phyloP scores from a whole-genome alignment of 2,329 filamentous ascomycete genomes.

The Colletotrichum australisinense region DNA sequence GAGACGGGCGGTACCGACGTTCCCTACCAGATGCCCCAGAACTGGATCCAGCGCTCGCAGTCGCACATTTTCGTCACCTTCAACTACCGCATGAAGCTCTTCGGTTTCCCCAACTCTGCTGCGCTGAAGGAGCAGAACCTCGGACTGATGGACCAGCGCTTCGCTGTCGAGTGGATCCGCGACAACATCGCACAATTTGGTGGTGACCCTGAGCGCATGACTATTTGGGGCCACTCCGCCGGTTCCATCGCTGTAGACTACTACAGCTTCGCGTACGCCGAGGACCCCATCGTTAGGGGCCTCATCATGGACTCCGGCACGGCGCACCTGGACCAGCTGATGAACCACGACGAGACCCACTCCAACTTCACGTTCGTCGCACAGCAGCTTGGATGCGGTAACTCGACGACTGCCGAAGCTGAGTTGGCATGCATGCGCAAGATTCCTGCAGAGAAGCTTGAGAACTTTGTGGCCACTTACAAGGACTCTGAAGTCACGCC shows the following conservation, averaged over 20 bases:
- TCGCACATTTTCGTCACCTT: conserved; percentile 44
- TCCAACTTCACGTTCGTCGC: conserved; percentile 54
- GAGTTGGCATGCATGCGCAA: conserved; percentile 51
- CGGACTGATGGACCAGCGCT: conserved; percentile 64
- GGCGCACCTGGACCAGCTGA: conserved; percentile 42
- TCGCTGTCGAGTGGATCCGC: conserved; percentile 62
- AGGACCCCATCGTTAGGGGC: conserved; percentile 53
- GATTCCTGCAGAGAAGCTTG: conserved; percentile 46
- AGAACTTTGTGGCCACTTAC: conserved; percentile 44
- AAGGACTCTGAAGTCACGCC: conserved; percentile 41
- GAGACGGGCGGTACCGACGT: conserved; percentile 41
- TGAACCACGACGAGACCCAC: conserved; percentile 46
- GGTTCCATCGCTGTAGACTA: conserved; percentile 52
- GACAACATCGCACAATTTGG: conserved; percentile 63
- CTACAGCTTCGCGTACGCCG: conserved; percentile 53
- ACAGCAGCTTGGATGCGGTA: conserved; percentile 48
- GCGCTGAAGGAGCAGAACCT: conserved; percentile 52
- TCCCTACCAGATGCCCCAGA: conserved; percentile 41
- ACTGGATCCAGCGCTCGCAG: conserved; percentile 44
- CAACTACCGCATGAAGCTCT: conserved; percentile 46
- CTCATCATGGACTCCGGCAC: conserved; percentile 53
- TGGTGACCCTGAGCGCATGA: conserved; percentile 58
- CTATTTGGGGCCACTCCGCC: conserved; percentile 60
- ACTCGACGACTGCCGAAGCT: conserved; percentile 43
- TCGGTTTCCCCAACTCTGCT: conserved; percentile 45